These are phyloP conservation scores for Phytopythium ostracodes DNA, from an alignment of 352 stramenopile genomes.

Conservation along the genomic window DNA sequence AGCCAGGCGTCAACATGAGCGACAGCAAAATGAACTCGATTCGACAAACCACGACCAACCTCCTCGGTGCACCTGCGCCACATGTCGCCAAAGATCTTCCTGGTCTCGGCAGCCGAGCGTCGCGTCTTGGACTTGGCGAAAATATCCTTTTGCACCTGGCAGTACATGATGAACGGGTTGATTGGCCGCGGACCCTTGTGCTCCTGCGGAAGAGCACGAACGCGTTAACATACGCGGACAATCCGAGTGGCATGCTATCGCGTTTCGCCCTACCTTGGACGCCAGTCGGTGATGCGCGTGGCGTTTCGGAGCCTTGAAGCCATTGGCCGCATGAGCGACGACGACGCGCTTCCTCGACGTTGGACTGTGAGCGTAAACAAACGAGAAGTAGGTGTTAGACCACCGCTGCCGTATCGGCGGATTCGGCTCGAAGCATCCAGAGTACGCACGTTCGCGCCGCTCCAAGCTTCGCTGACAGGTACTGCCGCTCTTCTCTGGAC, in stretches of 20 bases:
- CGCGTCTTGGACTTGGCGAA: conserved; percentile 44
- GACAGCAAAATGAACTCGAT: background rate
- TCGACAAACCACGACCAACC: conserved; percentile 13
- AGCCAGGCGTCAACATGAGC: background rate
- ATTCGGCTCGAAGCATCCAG: background rate
- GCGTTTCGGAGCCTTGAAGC: conserved; percentile 16
- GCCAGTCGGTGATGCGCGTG: conserved; percentile 14
- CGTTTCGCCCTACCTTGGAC: conserved; percentile 24
- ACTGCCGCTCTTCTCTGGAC: conserved; percentile 59
- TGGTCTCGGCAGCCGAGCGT: conserved; percentile 61
- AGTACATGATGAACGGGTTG: conserved; percentile 84
- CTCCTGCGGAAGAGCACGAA: conserved; percentile 22
- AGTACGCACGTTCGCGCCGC: conserved; percentile 31
- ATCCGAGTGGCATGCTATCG: no score
- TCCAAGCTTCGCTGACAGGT: conserved; percentile 48
- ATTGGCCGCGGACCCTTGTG: conserved; percentile 55
- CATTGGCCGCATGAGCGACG: conserved; percentile 17
- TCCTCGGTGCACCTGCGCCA: conserved; percentile 80
- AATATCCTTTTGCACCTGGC: conserved; percentile 70
- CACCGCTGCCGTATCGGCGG: background rate
- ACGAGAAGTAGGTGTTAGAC: conserved; percentile 2
- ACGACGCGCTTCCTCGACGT: conserved; percentile 38
- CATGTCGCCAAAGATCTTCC: conserved; percentile 82
- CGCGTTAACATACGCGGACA: background rate
- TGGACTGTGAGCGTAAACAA: conserved; percentile 21